Conservation (phyloP, 192 early-diverging fungal species). For the Umbelopsis sp. region DNA sequence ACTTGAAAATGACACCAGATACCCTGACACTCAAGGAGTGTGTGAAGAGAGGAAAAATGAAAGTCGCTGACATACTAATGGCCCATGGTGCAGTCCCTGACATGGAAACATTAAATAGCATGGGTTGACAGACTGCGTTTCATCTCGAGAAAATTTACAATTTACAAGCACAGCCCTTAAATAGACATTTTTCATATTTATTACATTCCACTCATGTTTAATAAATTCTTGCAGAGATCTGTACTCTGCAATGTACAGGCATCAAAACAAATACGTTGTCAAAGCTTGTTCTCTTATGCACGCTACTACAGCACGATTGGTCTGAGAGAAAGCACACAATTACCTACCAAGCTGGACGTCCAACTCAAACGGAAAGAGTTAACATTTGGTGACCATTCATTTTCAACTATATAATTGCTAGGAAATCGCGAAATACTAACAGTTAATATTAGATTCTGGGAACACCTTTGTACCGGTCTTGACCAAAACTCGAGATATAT, state of each 20-base stretch:
- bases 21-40: slow-evolving; percentile 31
- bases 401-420: not conserved
- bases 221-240: not conserved
- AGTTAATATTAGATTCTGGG: not conserved
- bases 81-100: slow-evolving; percentile 43
- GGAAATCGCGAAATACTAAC: not conserved
- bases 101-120: slow-evolving; percentile 31
- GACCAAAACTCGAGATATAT: slow-evolving; percentile 23
- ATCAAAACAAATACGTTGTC: not conserved
- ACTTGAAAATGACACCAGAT: slow-evolving; percentile 35
- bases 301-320: slow-evolving; percentile 21
- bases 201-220: not conserved
- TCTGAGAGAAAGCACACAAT: slow-evolving; percentile 5
- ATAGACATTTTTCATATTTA: not conserved
- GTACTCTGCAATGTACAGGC: not conserved
- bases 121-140: not conserved
- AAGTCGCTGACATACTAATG: slow-evolving; percentile 39
- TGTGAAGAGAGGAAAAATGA: slow-evolving; percentile 32
- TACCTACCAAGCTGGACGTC: slow-evolving; percentile 21
- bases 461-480: slow-evolving; percentile 26
- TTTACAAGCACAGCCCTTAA: not conserved
- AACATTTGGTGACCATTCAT: not conserved
- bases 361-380: slow-evolving; percentile 21
- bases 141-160: not conserved
- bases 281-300: not conserved